Conservation (phyloP, 163 green algal genomes). For the Volvox carteri region DNA sequence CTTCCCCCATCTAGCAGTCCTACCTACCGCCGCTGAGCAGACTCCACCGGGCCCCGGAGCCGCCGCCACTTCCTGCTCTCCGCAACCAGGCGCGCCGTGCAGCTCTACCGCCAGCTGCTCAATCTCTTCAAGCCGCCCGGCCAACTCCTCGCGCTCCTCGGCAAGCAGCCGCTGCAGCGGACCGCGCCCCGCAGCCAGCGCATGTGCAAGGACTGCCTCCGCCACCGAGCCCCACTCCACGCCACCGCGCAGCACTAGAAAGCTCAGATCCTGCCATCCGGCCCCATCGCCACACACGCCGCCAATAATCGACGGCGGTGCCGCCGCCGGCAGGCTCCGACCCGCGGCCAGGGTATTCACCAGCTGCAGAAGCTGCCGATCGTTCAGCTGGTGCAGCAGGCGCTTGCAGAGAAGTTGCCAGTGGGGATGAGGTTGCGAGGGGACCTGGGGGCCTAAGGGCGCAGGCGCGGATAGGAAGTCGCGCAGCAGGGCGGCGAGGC, state of each 20-base stretch:
- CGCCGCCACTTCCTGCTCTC: neutral
- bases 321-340: neutral
- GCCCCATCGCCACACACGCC: slow-evolving; percentile 8
- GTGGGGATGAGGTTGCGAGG: slow-evolving; percentile 4
- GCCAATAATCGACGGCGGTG: neutral
- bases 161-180: slow-evolving; percentile 34
- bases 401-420: slow-evolving; percentile 59
- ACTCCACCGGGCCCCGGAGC: too few relatives aligned
- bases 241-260: slow-evolving; percentile 20
- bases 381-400: slow-evolving; percentile 60
- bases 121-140: slow-evolving; percentile 8
- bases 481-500: slow-evolving; percentile 49
- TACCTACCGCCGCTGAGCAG: neutral
- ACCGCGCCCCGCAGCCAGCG: slow-evolving; percentile 33
- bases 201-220: slow-evolving; percentile 38
- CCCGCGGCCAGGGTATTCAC: slow-evolving; percentile 32
- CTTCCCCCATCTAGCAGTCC: too few relatives aligned
- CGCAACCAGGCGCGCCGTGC: neutral
- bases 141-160: slow-evolving; percentile 25
- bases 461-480: slow-evolving; percentile 32
- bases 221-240: neutral
- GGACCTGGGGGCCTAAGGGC: neutral
- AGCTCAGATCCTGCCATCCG: slow-evolving; percentile 27
- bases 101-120: slow-evolving; percentile 19
- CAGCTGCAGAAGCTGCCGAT: slow-evolving; percentile 56